Conservation (phyloP, 441 rosid species). For the Jatropha podagrica region DNA sequence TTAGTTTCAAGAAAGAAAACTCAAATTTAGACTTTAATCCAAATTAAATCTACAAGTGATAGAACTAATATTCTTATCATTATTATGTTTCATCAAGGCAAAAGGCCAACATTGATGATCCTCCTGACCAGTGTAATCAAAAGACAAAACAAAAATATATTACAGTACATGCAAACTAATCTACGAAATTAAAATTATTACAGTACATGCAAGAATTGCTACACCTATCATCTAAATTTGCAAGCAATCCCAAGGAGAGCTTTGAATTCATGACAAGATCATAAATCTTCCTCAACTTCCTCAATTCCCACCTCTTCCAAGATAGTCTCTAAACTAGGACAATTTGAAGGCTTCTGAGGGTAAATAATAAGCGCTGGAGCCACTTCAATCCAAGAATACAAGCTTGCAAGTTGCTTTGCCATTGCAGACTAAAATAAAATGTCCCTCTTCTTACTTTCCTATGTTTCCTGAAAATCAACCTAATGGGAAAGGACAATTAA, state of each 20-base stretch:
- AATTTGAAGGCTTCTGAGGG: constrained; percentile 35
- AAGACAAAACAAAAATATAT: no score
- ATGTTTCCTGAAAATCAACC: no score
- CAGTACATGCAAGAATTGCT: neutral
- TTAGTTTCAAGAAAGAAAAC: no score
- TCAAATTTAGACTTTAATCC: no score
- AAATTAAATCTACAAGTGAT: no score
- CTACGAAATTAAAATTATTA: no score
- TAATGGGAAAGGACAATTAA: no score
- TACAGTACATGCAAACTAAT: no score
- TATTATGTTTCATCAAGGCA: no score
- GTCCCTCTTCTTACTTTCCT: neutral
- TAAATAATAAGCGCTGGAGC: constrained; percentile 42
- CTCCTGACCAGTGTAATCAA: no score
- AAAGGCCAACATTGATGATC: no score
- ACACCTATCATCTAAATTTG: neutral
- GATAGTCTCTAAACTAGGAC: constrained; percentile 43
- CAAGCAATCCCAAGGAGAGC: neutral
- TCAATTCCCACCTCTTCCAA: constrained; percentile 21
- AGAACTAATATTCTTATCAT: no score
- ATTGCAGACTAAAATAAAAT: neutral
- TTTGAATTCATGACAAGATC: neutral
- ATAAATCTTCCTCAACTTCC: constrained; percentile 15
- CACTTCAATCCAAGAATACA: constrained; percentile 32
- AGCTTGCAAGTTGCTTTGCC: neutral